Base-by-base conservation (phyloP, 2,329 filamentous ascomycete species). In the Ophiocordyceps sinensis region DNA sequence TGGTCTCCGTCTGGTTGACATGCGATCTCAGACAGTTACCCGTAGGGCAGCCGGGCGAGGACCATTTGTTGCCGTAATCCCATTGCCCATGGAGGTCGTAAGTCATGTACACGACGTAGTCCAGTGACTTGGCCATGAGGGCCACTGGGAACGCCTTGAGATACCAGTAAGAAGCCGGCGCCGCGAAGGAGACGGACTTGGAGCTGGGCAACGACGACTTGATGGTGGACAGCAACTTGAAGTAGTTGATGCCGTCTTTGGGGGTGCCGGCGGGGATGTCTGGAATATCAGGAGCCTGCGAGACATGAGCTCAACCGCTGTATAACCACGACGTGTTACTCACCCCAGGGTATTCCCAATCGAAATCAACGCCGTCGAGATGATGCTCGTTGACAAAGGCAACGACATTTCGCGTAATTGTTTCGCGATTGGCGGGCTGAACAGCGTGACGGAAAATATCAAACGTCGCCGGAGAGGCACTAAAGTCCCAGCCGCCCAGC, bases 301-400 rank as follows among this genome's bases (percentile, higher is more conserved):
- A n/a, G n/a, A n/a, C n/a, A n/a, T n/a, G n/a, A n/a, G n/a, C n/a
- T n/a, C n/a, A n/a, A n/a, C n/a, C n/a, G n/a, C n/a, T n/a, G n/a
- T n/a, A n/a, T n/a, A n/a, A n/a, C n/a, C n/a, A n/a, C n/a, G n/a
- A n/a, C n/a, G n/a, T n/a, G n/a, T n/a, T n/a, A n/a, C n/a, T n/a
- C n/a, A n/a, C n/a, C n/a, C 28, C 48, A 1, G 54, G 56, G 15
- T 66, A 65, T 36, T 65, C 63, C 66, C 64, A 70, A 43, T 66
- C 62, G 21, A 64, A 45, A 40, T 66, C 62, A 5, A 66, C 42
- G 0, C 65, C 63, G 36, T 65, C 62, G 0, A 67, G 45, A 6
- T 45, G 39, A 13, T 61, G 26, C 10, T 66, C 23, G 15, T 57
- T 43, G 43, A 66, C 5, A 48, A 70, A 61, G 29, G 62, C 41